Conservation (phyloP, 2,329 filamentous ascomycete genomes). For the Ceratocystis eucalypticola region DNA sequence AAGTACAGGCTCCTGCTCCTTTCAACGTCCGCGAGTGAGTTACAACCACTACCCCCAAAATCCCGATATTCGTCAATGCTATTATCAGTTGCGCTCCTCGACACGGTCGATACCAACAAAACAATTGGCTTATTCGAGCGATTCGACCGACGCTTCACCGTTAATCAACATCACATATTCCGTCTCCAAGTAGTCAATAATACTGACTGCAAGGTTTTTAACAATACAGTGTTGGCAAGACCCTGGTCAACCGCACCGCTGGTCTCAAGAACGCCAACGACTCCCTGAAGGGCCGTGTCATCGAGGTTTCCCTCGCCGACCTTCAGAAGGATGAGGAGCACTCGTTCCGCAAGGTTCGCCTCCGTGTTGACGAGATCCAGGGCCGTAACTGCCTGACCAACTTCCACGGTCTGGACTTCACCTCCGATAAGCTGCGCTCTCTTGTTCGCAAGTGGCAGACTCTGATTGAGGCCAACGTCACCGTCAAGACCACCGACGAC, state of each 20-base stretch:
- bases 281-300: conserved; percentile 93
- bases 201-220: conserved; percentile 16
- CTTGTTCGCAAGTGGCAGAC: conserved; percentile 99
- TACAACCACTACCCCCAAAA: background rate
- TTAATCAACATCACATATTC: background rate
- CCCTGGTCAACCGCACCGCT: conserved; percentile 96
- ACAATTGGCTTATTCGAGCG: background rate
- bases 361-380: conserved; percentile 96
- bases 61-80: background rate
- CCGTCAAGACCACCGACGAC: conserved; percentile 99
- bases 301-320: conserved; percentile 97
- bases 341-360: conserved; percentile 98
- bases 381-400: conserved; percentile 99
- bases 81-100: background rate
- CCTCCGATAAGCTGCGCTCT: conserved; percentile 98
- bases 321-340: conserved; percentile 99
- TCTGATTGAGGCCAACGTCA: conserved; percentile 98
- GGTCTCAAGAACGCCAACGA: conserved; percentile 99
- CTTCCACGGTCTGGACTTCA: conserved; percentile 99
- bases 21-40: conserved; percentile 95
- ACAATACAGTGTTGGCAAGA: conserved; percentile 82
- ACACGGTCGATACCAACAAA: background rate
- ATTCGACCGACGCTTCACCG: background rate
- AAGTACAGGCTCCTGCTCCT: conserved; percentile 67
- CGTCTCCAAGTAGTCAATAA: conserved; percentile 10